A percentile compares a stretch with the other conserved stretches of the same genome.
phyloP scores from a whole-genome alignment of 2,329 filamentous ascomycete genomes.

The Aspergillus awamori region DNA sequence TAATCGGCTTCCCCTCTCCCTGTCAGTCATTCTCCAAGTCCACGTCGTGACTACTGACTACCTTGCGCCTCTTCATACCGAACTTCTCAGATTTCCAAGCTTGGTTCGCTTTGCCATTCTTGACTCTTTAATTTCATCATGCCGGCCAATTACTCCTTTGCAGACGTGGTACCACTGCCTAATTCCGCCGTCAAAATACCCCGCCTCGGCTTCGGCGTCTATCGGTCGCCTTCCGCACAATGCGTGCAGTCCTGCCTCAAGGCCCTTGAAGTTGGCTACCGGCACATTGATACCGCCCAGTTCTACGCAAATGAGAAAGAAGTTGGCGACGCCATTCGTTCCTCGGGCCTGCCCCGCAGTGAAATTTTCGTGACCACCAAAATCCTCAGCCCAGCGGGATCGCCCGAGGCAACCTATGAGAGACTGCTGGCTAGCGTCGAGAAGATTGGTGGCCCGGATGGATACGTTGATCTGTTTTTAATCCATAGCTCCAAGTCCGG shows the following conservation, averaged over 20 bases:
- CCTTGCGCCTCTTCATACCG: background rate
- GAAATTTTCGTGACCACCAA: slow-evolving; percentile 74
- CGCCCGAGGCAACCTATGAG: slow-evolving; percentile 62
- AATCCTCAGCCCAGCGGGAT: slow-evolving; percentile 59
- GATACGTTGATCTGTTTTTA: slow-evolving; percentile 72
- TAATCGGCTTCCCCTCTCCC: background rate
- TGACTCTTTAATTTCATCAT: slow-evolving; percentile 20
- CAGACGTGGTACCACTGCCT: slow-evolving; percentile 54
- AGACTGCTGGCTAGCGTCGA: slow-evolving; percentile 64
- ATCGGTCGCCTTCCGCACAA: slow-evolving; percentile 58
- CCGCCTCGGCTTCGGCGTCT: slow-evolving; percentile 72
- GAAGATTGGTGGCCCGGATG: slow-evolving; percentile 60
- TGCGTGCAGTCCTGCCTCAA: slow-evolving; percentile 62
- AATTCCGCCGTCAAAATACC: slow-evolving; percentile 61
- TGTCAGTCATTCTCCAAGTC: background rate
- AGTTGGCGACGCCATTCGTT: slow-evolving; percentile 65
- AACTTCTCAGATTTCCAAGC: background rate
- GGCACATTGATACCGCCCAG: slow-evolving; percentile 64
- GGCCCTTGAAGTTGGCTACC: slow-evolving; percentile 57
- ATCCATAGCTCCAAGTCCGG: slow-evolving; percentile 67
- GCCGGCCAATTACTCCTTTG: slow-evolving; percentile 47
- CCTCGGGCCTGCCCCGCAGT: slow-evolving; percentile 54
- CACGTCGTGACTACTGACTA: background rate
- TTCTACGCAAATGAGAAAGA: slow-evolving; percentile 70
- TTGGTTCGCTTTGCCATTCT: background rate